These are phyloP conservation scores for Penicillium cosmopolitanum DNA, from an alignment of 495 filamentous ascomycete species.

Conservation along the genomic window DNA sequence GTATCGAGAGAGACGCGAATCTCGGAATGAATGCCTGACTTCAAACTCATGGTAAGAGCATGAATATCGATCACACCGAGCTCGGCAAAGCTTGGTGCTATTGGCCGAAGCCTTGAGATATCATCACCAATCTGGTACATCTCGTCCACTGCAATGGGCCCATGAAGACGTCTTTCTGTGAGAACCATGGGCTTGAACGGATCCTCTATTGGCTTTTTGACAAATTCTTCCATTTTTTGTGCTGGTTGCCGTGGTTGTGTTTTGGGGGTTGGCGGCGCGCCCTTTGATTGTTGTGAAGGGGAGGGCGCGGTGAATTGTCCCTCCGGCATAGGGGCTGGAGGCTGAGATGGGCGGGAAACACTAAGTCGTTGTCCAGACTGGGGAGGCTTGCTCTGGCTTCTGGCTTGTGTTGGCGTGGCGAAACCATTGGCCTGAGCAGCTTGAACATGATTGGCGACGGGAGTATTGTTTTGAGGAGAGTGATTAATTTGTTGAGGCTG, in stretches of 20 bases:
- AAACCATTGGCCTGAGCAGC: constrained; percentile 45
- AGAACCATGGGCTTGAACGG: constrained; percentile 62
- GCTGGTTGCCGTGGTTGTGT: constrained; percentile 49
- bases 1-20: constrained; percentile 86
- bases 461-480: constrained; percentile 40
- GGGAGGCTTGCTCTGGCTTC: constrained; percentile 43
- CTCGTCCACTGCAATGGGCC: constrained; percentile 65
- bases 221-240: constrained; percentile 51
- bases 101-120: constrained; percentile 65
- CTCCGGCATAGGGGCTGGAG: constrained; percentile 38
- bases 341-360: constrained; percentile 43
- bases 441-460: constrained; percentile 39
- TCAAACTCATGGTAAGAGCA: constrained; percentile 89
- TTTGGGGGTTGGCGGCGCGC: constrained; percentile 37
- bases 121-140: constrained; percentile 65
- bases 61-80: constrained; percentile 87
- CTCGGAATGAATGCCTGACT: constrained; percentile 87
- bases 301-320: constrained; percentile 39
- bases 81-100: constrained; percentile 74
- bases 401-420: constrained; percentile 43
- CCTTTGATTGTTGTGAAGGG: constrained; percentile 42
- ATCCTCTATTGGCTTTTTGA: constrained; percentile 47
- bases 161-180: constrained; percentile 58
- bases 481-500: constrained; percentile 38
- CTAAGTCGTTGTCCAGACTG: constrained; percentile 43